Evolutionary conservation across 495 filamentous ascomycete genomes (phyloP).

Genomic region (Jackrogersella multiformis): DNA sequence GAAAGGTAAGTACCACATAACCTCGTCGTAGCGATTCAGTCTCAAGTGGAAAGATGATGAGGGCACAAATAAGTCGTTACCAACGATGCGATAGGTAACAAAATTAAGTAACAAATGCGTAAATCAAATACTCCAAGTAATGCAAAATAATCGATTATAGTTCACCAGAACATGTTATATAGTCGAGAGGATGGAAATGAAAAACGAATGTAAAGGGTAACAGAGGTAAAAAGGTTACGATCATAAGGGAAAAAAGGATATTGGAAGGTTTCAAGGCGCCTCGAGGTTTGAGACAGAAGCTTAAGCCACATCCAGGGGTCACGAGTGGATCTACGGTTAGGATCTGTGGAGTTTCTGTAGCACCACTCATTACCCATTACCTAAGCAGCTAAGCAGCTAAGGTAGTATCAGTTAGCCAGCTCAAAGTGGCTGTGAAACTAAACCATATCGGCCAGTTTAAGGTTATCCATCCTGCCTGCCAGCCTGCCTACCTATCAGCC

Average conservation of each 20-base stretch:
- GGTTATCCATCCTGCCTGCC: too few relatives aligned
- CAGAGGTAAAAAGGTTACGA: neutral
- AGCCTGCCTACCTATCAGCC: neutral
- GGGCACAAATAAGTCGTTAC: neutral
- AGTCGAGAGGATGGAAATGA: conserved; percentile 5
- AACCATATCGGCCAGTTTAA: neutral
- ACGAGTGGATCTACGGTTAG: neutral
- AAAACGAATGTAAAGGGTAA: conserved; percentile 5
- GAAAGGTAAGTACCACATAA: conserved; percentile 9
- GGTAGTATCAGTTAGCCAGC: too few relatives aligned
- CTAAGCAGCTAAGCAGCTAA: too few relatives aligned
- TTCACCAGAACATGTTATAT: conserved; percentile 8
- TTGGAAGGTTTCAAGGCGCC: conserved; percentile 28
- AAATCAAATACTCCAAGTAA: conserved; percentile 13
- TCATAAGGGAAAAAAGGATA: conserved; percentile 5
- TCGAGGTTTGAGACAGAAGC: conserved; percentile 37
- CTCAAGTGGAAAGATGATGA: neutral
- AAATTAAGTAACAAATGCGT: conserved; percentile 9
- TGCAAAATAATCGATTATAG: conserved; percentile 14
- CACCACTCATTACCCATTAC: too few relatives aligned
- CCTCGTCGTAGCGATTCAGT: conserved; percentile 7
- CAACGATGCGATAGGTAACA: neutral
- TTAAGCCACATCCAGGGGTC: conserved; percentile 38
- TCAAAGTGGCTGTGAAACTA: conserved; percentile 24
- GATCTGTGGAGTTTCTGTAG: neutral